Conservation (phyloP, 331 rosid species). For the Arachis monticola region DNA sequence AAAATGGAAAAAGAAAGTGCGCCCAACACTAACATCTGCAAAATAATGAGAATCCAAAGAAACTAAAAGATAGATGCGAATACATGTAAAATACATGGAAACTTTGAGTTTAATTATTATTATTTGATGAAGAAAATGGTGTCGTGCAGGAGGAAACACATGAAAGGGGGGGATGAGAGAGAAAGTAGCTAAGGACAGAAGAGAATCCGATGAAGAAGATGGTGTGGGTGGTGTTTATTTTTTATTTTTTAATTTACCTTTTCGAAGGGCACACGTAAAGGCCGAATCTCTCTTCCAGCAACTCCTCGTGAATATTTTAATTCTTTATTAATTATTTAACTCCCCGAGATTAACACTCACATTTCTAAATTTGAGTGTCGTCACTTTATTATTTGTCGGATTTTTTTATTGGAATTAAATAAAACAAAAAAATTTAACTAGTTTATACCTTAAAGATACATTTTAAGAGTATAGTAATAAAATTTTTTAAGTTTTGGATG, state of each 20-base stretch:
- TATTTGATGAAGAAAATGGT: constrained; percentile 24
- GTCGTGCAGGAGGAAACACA: constrained; percentile 25
- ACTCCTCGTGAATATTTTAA: constrained; percentile 46
- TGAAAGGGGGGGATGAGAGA: constrained; percentile 17
- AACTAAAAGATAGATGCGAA: constrained; percentile 9
- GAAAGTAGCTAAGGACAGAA: constrained; percentile 16
- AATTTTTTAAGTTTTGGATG: too few relatives aligned
- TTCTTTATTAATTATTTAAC: constrained; percentile 20
- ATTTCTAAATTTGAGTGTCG: constrained; percentile 38
- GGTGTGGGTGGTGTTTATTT: constrained; percentile 35
- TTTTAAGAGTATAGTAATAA: too few relatives aligned
- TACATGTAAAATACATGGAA: constrained; percentile 12
- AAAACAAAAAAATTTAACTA: too few relatives aligned
- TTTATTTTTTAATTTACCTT: constrained; percentile 15
- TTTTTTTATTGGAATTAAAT: too few relatives aligned
- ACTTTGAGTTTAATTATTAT: constrained; percentile 17
- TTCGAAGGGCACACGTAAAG: constrained; percentile 34
- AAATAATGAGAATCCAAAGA: constrained; percentile 49
- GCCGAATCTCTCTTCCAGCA: constrained; percentile 31
- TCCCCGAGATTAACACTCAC: neutral
- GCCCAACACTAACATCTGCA: neutral
- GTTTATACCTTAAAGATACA: too few relatives aligned
- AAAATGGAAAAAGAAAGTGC: constrained; percentile 12
- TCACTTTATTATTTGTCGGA: neutral
- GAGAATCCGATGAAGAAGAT: constrained; percentile 59